These are phyloP conservation scores for Dittrichia graveolens DNA, from an alignment of 129 eudicot species.

Conservation along the genomic window DNA sequence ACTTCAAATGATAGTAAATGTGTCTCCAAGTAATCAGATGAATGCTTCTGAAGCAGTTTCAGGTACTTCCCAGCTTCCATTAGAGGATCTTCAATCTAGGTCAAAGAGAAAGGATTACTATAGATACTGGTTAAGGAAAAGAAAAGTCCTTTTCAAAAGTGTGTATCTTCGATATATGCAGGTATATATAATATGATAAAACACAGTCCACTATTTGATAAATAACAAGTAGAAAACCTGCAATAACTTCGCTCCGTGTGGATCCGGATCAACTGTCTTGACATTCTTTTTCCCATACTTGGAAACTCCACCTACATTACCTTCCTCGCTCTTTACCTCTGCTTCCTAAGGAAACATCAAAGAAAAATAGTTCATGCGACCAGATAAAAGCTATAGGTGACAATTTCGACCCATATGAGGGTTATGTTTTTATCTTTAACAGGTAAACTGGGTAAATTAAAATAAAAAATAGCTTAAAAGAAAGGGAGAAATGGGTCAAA, in stretches of 20 bases:
- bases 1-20: slow-evolving; percentile 92
- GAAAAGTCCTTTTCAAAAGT: not conserved
- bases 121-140: not conserved
- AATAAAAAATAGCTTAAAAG: not conserved
- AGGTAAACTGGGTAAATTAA: not conserved
- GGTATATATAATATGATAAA: not conserved
- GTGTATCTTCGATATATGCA: not conserved
- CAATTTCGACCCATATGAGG: too few species aligned
- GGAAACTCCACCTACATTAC: slow-evolving; percentile 52
- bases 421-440: too few species aligned
- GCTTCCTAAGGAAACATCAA: slow-evolving; percentile 62
- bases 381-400: too few species aligned
- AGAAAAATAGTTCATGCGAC: slow-evolving; percentile 5
- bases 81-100: slow-evolving; percentile 87
- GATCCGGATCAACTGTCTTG: slow-evolving; percentile 90
- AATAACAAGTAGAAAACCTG: slow-evolving; percentile 51
- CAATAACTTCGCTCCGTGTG: slow-evolving; percentile 84
- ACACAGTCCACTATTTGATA: not conserved
- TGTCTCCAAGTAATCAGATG: slow-evolving; percentile 83
- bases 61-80: slow-evolving; percentile 89
- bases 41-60: slow-evolving; percentile 92
- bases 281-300: slow-evolving; percentile 70
- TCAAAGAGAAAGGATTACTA: slow-evolving; percentile 5
- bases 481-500: not conserved
- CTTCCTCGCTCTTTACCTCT: slow-evolving; percentile 85